A percentile compares a stretch with the other conserved stretches of the same genome.
Evolutionary conservation across 1,284 basidiomycete species (phyloP).

Genomic region (Ustilago esculenta): DNA sequence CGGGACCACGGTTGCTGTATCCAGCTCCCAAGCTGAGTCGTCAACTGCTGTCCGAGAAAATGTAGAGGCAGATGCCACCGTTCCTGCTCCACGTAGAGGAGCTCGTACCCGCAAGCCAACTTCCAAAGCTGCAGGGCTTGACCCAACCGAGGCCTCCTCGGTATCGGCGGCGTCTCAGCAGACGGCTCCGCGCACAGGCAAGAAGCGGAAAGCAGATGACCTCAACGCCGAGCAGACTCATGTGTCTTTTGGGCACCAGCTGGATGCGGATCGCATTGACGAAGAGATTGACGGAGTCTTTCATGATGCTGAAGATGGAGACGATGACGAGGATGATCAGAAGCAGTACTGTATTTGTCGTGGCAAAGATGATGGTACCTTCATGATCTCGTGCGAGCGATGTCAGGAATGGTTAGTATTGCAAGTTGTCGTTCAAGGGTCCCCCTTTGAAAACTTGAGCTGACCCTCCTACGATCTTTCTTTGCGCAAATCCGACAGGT

Average conservation of each 20-base stretch:
- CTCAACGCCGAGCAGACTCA: conserved; percentile 5
- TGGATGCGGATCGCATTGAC: conserved; percentile 12
- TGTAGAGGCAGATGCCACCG: background rate
- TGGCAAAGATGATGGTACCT: conserved; percentile 59
- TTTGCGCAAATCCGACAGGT: too few relatives aligned
- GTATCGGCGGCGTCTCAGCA: too few relatives aligned
- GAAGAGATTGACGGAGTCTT: conserved; percentile 24
- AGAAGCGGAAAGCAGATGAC: conserved; percentile 33
- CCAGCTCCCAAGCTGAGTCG: conserved; percentile 7
- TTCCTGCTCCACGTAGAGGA: conserved; percentile 21
- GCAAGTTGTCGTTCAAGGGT: too few relatives aligned
- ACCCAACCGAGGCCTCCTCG: conserved; percentile 6
- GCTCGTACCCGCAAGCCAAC: conserved; percentile 29
- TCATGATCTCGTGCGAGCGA: conserved; percentile 62
- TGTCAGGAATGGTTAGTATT: conserved; percentile 64
- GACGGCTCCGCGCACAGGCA: conserved; percentile 4
- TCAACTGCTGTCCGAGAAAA: background rate
- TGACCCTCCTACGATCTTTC: too few relatives aligned
- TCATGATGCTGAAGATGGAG: conserved; percentile 17
- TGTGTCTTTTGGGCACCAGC: background rate
- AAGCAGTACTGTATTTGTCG: conserved; percentile 61
- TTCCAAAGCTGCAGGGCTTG: conserved; percentile 28
- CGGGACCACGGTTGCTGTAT: background rate
- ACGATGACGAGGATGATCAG: conserved; percentile 34
- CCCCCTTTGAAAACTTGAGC: conserved; percentile 2